Evolutionary conservation across 2,329 filamentous ascomycete species (phyloP), one percentile per base, ranked within the genome.

Genomic region (Colletotrichum aenigma): DNA sequence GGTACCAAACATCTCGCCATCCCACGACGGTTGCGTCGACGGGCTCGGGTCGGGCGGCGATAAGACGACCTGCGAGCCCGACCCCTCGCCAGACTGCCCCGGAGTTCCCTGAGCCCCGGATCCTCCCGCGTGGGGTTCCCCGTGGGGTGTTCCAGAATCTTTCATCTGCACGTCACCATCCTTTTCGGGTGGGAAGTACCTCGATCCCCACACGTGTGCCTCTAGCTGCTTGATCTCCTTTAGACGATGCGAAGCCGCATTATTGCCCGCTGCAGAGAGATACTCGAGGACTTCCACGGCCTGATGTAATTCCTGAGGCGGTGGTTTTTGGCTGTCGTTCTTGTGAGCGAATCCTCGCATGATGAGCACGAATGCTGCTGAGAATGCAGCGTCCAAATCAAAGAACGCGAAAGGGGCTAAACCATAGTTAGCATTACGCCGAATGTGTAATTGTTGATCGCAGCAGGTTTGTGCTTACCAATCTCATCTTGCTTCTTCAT

Each of bases 311-410:
- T 81, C 80, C 4, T 79, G 78, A 5, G 81, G 80, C 6, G 80
- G 80, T 4, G 78, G 76, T 26, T 81, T 78, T 26, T 76, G 74
- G 32, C 74, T 77, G 48, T 76, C 74, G 10, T 61, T 73, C 48
- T 76, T 76, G 24, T 81, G 77, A 1, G 81, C 77, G 55, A 82
- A 81, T 0, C 81, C 81, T 67, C 79, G 79, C 80, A 82, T 81
- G 12, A 79, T 77, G 2, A 82, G 56, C 5, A 81, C 76, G 64
- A 82, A 81, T 1, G 81, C 80, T 3, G 81, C 81, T 2, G 80
- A 81, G 34, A 82, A 82, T 1, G 80, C 80, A 4, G 80, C 80
- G 13, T 82, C 81, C 3, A 81, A 70, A 18, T 82, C 81, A 56
- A 82, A 82, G 30, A 78, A 81, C 2, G 80, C 81, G 43, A 82